These are phyloP conservation scores for Cladophialophora carrionii DNA, from an alignment of 2,329 filamentous ascomycete species.

Conservation along the genomic window DNA sequence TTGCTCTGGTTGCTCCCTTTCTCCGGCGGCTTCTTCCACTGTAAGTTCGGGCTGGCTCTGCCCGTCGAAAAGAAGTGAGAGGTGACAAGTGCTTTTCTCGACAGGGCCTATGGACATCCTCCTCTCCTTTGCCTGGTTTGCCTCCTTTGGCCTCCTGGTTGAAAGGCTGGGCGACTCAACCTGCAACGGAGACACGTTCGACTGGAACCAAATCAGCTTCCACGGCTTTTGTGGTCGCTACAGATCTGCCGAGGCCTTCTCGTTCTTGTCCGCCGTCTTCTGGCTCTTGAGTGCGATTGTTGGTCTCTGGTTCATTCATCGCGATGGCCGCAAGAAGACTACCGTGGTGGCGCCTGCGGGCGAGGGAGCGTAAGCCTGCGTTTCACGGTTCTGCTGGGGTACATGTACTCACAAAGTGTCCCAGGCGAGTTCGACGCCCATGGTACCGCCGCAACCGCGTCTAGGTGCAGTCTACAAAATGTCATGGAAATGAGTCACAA, in stretches of 20 bases:
- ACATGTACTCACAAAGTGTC: conserved; percentile 13
- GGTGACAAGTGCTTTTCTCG: background rate
- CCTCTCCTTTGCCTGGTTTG: conserved; percentile 71
- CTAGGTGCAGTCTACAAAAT: conserved; percentile 8
- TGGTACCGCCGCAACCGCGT: conserved; percentile 29
- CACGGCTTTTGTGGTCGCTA: conserved; percentile 65
- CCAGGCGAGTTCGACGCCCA: conserved; percentile 23
- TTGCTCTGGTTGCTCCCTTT: conserved; percentile 75
- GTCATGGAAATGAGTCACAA: background rate
- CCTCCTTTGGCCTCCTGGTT: conserved; percentile 68
- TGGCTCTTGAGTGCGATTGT: conserved; percentile 69
- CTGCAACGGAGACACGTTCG: conserved; percentile 52
- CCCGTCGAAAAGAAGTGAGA: background rate
- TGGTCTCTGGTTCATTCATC: conserved; percentile 41
- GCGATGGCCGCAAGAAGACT: conserved; percentile 31
- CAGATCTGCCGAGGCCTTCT: conserved; percentile 72
- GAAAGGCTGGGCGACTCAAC: conserved; percentile 52
- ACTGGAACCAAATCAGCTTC: conserved; percentile 60
- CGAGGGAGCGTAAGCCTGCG: conserved; percentile 24
- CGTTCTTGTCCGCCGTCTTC: conserved; percentile 70
- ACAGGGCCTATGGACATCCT: conserved; percentile 65
- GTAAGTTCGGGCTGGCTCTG: conserved; percentile 39
- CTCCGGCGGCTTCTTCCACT: conserved; percentile 67
- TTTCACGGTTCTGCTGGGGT: background rate
- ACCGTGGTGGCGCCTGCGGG: conserved; percentile 13